These are phyloP conservation scores for Tulasnella sp. DNA, from an alignment of 768 basidiomycete genomes.

Conservation along the genomic window DNA sequence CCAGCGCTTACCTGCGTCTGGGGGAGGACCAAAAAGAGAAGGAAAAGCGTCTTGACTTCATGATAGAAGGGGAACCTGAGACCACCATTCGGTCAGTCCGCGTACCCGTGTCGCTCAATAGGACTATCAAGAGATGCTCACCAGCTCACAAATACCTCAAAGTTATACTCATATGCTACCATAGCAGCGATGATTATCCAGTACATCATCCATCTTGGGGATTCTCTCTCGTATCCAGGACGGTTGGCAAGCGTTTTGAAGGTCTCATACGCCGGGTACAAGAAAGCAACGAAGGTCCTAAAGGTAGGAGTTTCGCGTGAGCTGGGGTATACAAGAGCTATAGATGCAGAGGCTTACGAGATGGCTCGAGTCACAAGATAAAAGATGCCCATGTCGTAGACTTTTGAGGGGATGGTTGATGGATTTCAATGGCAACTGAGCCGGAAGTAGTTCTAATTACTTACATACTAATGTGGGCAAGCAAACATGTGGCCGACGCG, in stretches of 20 bases:
- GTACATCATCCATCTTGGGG: constrained; percentile 95
- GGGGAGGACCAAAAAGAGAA: constrained; percentile 83
- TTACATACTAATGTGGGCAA: too few relatives aligned
- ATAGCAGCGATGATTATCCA: constrained; percentile 55
- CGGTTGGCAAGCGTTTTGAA: constrained; percentile 86
- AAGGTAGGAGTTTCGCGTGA: neutral
- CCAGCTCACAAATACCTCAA: constrained; percentile 85
- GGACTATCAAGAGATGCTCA: constrained; percentile 30
- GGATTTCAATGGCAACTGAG: neutral
- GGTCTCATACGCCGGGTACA: constrained; percentile 90
- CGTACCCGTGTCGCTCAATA: neutral
- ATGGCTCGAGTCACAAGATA: constrained; percentile 3
- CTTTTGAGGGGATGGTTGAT: neutral
- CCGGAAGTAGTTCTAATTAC: neutral
- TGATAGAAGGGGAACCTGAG: constrained; percentile 84
- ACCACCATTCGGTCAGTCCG: neutral
- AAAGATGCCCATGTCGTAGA: constrained; percentile 2
- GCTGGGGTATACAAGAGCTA: neutral
- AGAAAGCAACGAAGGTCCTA: constrained; percentile 53
- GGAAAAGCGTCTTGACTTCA: constrained; percentile 67
- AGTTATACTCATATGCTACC: constrained; percentile 68
- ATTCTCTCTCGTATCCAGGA: constrained; percentile 69
- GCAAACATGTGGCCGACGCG: too few relatives aligned
- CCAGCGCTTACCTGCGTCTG: constrained; percentile 45
- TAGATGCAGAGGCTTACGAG: neutral